Evolutionary conservation across 78 protist genomes (phyloP).

Genomic region (Tieghemostelium lacteum): DNA sequence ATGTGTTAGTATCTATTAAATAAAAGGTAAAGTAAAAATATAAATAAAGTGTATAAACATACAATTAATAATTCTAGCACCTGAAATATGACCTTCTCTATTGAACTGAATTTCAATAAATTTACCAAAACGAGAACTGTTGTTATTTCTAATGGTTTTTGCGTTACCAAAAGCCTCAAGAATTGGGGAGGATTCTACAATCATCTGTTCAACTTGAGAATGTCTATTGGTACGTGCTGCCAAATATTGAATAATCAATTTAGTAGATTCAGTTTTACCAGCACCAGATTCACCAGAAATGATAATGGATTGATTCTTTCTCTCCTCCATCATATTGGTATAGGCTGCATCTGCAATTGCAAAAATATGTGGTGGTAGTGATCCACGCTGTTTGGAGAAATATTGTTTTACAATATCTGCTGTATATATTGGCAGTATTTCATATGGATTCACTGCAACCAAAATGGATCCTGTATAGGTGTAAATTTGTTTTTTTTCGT

Average conservation of each 20-base stretch:
- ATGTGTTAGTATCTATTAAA: background rate
- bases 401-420: slow-evolving; percentile 85
- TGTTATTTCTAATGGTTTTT: slow-evolving; percentile 82
- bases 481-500: slow-evolving; percentile 81
- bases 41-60: background rate
- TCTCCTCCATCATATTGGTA: slow-evolving; percentile 86
- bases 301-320: slow-evolving; percentile 62
- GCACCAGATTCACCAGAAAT: slow-evolving; percentile 95
- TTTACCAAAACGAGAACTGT: slow-evolving; percentile 84
- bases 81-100: slow-evolving; percentile 65
- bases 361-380: slow-evolving; percentile 90
- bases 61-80: slow-evolving; percentile 79
- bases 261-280: slow-evolving; percentile 95
- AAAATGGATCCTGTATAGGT: slow-evolving; percentile 87
- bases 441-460: slow-evolving; percentile 94
- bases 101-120: slow-evolving; percentile 85
- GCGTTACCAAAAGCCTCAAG: slow-evolving; percentile 88
- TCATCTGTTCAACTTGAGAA: slow-evolving; percentile 76
- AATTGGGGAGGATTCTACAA: slow-evolving; percentile 85
- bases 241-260: slow-evolving; percentile 87
- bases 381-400: slow-evolving; percentile 70
- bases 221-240: slow-evolving; percentile 76
- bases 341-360: slow-evolving; percentile 90
- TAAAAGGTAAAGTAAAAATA: background rate
- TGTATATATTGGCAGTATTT: slow-evolving; percentile 86